Evolutionary conservation across 495 filamentous ascomycete genomes (phyloP).

Genomic region (Tuber melanosporum): DNA sequence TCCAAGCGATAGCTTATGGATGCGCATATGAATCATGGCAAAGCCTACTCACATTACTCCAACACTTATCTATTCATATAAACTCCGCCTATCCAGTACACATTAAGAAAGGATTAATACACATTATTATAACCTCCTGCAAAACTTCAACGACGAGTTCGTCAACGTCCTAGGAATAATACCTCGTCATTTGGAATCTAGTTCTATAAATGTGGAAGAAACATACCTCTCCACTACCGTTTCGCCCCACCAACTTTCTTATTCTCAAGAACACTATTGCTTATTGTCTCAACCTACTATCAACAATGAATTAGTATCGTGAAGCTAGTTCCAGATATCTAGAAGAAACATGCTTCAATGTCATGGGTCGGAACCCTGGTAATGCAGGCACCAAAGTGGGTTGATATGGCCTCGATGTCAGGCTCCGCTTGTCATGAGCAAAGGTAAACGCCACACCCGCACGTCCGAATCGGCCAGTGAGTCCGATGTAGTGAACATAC

Average conservation of each 20-base stretch:
- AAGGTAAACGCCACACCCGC: slow-evolving; percentile 94
- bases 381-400: slow-evolving; percentile 59
- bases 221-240: not conserved
- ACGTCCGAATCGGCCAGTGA: slow-evolving; percentile 92
- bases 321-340: not conserved
- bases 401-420: slow-evolving; percentile 60
- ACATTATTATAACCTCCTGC: no score
- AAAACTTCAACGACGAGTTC: no score
- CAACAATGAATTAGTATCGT: slow-evolving; percentile 12
- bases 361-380: slow-evolving; percentile 52
- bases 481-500: slow-evolving; percentile 95
- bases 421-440: slow-evolving; percentile 71
- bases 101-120: no score
- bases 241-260: slow-evolving; percentile 29
- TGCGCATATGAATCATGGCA: not conserved
- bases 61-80: not conserved
- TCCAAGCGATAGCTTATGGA: not conserved
- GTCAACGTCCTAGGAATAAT: no score
- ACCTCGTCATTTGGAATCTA: no score
- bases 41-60: not conserved
- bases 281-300: slow-evolving; percentile 34
- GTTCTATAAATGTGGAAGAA: no score
- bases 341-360: slow-evolving; percentile 30
- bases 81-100: no score
- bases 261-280: slow-evolving; percentile 29